Conservation (phyloP, 345 rosid genomes). For the Clarkia xantiana region DNA sequence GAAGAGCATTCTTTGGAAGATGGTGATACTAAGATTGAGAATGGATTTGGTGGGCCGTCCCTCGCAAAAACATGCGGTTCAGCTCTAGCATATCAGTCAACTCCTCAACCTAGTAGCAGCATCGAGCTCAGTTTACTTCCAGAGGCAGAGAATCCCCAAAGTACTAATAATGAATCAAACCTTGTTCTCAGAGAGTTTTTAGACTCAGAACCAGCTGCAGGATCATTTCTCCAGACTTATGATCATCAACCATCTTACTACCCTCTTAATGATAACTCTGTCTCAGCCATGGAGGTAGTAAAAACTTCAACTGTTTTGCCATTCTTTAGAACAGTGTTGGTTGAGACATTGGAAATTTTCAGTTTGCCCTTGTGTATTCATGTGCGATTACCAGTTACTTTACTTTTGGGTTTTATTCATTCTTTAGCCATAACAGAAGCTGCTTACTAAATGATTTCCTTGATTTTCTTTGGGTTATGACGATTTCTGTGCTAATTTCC, state of each 20-base stretch:
- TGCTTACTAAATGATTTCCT: neutral
- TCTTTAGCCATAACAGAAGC: too few species aligned
- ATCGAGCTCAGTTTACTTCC: constrained; percentile 60
- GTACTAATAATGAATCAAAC: constrained; percentile 46
- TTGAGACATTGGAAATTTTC: too few species aligned
- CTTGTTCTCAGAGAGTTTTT: constrained; percentile 71
- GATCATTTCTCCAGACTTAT: constrained; percentile 56
- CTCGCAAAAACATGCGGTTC: constrained; percentile 28
- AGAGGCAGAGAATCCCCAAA: constrained; percentile 37
- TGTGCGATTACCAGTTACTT: too few species aligned
- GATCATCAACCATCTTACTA: constrained; percentile 44
- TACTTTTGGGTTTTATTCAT: too few species aligned
- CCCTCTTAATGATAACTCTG: constrained; percentile 23
- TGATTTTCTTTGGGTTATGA: neutral
- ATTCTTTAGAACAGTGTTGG: neutral
- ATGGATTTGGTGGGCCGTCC: constrained; percentile 26
- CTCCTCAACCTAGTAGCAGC: constrained; percentile 34
- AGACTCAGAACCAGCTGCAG: constrained; percentile 52
- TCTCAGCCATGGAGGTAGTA: constrained; percentile 53
- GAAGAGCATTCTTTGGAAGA: constrained; percentile 25
- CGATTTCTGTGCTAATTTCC: constrained; percentile 3
- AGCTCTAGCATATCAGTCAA: constrained; percentile 28
- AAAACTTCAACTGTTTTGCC: neutral
- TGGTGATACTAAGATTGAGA: constrained; percentile 18
- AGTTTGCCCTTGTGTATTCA: too few species aligned